Evolutionary conservation across 495 filamentous ascomycete genomes (phyloP).

Genomic region (Aspergillus haitiensis): DNA sequence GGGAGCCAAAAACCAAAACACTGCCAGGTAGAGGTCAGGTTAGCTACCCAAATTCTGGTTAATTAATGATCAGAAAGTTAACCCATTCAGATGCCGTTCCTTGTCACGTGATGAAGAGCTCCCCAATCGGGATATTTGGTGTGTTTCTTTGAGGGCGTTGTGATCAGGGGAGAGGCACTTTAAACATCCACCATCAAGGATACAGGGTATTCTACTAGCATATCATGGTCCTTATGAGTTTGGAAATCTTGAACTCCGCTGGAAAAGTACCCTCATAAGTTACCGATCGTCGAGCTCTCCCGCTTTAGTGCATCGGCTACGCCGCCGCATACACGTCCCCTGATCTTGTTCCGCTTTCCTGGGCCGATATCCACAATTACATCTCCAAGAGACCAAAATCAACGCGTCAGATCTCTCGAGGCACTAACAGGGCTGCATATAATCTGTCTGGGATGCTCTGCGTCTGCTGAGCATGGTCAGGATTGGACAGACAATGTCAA

Average conservation of each 20-base stretch:
- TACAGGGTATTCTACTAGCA: too few relatives aligned
- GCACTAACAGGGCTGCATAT: conserved; percentile 6
- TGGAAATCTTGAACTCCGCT: background rate
- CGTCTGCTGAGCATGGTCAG: conserved; percentile 40
- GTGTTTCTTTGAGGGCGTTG: too few relatives aligned
- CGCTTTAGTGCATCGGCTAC: conserved; percentile 7
- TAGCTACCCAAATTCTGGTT: too few relatives aligned
- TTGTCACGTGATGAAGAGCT: too few relatives aligned
- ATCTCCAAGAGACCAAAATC: conserved; percentile 5
- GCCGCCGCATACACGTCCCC: conserved; percentile 24
- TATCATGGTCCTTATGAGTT: conserved; percentile 1
- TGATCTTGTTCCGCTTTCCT: conserved; percentile 25
- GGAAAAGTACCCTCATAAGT: conserved; percentile 1
- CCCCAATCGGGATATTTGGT: too few relatives aligned
- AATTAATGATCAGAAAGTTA: too few relatives aligned
- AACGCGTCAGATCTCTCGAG: conserved; percentile 26
- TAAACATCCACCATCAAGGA: too few relatives aligned
- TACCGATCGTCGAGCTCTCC: conserved; percentile 1
- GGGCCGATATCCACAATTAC: conserved; percentile 17
- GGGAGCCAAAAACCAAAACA: too few relatives aligned
- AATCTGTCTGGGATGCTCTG: conserved; percentile 35
- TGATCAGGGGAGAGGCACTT: too few relatives aligned
- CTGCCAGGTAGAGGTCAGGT: too few relatives aligned
- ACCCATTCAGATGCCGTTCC: too few relatives aligned
- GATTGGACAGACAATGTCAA: conserved; percentile 46